A percentile compares a stretch with the other conserved stretches of the same genome.
phyloP scores from a whole-genome alignment of 139 green algal species.

The Haematococcus sp. region DNA sequence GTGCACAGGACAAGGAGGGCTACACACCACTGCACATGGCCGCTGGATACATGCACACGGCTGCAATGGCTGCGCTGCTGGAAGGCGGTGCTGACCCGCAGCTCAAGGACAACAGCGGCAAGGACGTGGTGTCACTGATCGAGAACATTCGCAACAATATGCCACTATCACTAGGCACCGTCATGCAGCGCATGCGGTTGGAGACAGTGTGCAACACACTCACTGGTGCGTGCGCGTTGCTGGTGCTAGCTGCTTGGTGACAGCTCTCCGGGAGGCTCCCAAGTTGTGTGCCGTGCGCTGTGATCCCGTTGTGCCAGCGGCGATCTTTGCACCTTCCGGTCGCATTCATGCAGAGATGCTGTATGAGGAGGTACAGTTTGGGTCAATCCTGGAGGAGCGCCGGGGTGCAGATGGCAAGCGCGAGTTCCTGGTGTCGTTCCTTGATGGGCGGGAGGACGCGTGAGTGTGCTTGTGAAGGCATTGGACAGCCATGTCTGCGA shows the following conservation, averaged over 20 bases:
- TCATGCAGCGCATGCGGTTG: conserved; percentile 66
- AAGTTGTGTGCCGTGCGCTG: too few relatives aligned
- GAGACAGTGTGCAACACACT: conserved; percentile 71
- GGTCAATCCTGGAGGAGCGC: conserved; percentile 49
- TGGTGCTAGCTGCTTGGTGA: neutral
- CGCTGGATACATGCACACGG: conserved; percentile 74
- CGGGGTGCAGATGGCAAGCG: conserved; percentile 13
- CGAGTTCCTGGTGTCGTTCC: conserved; percentile 65
- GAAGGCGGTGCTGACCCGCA: conserved; percentile 69
- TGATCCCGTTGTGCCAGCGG: neutral
- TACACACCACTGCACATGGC: conserved; percentile 89
- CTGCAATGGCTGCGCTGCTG: conserved; percentile 61
- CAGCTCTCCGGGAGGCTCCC: too few relatives aligned
- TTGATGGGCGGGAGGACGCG: conserved; percentile 48
- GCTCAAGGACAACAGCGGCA: conserved; percentile 45
- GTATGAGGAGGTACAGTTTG: conserved; percentile 77
- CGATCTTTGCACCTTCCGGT: neutral
- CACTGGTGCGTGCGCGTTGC: conserved; percentile 25
- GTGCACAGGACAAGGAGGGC: conserved; percentile 16
- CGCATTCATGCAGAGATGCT: conserved; percentile 24
- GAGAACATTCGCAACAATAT: conserved; percentile 63
- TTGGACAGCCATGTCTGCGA: conserved; percentile 16
- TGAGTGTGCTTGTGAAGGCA: too few relatives aligned
- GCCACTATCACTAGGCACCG: conserved; percentile 49
- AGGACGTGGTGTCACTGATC: conserved; percentile 63